Evolutionary conservation across 805 yeast species (phyloP), one percentile per base, ranked within the genome.

Genomic region (Candida argentea): DNA sequence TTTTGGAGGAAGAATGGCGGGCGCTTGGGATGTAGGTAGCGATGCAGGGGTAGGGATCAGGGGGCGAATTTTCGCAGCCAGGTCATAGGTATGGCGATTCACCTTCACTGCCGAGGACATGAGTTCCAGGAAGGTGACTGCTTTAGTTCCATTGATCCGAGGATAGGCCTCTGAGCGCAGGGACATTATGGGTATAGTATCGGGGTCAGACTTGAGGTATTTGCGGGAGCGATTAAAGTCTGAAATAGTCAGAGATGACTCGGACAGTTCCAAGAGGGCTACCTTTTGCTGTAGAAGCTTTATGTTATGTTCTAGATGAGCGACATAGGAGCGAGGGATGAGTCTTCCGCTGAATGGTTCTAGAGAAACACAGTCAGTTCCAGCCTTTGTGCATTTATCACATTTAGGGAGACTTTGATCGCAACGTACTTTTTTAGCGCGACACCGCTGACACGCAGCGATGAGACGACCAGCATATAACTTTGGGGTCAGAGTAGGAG

Each of bases 341-440:
- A 80, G 85, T 30, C 94, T 61, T 0, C 94, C 94, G 0, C 95
- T 83, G 5, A 86, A 84, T 0, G 94, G 86, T 47, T 87, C 95
- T 3, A 82, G 52, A 0, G 93, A 84, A 4, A 84, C 74, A 53
- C 96, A 86, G 5, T 80, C 82, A 3, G 60, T 78, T 5, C 73
- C 70, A 7, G 81, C 78, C 42, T 73, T 70, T 24, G 50, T 59
- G 46, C 87, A 78, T 20, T 65, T 62, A n/a, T 67, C 48, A 43
- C 87, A 78, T 31, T 67, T 62, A 3, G 87, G 87, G 45, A 76
- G 72, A 35, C 65, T 67, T 32, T 72, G 79, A 36, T 79, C 81
- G 49, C 87, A 79, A 39, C 66, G 67, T 31, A 74, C 65, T 45
- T 79, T 79, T 39, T 76, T 72, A 30, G 52, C 46, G 11, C 94